These are phyloP conservation scores for Trichophyton mentagrophytes DNA, from an alignment of 2,329 filamentous ascomycete genomes.

Conservation along the genomic window DNA sequence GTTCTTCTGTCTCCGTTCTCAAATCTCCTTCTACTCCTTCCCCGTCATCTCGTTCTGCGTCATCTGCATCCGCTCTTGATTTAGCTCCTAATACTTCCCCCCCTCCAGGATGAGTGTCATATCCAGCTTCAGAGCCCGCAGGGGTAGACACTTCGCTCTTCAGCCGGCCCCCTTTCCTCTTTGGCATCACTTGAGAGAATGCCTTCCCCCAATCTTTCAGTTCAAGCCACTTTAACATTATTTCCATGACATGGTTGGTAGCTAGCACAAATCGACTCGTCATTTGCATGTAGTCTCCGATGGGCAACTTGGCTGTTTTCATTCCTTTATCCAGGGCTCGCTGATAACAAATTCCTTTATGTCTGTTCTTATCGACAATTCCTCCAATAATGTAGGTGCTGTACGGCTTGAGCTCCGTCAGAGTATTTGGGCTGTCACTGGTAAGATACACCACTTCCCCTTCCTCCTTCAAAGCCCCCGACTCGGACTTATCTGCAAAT, in stretches of 20 bases:
- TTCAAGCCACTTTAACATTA: slow-evolving; percentile 89
- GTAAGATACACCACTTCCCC: slow-evolving; percentile 74
- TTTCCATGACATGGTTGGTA: slow-evolving; percentile 93
- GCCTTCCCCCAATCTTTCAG: slow-evolving; percentile 81
- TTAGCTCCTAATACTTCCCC: background rate
- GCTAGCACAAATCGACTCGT: slow-evolving; percentile 71
- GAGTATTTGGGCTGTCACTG: slow-evolving; percentile 75
- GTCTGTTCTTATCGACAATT: slow-evolving; percentile 86
- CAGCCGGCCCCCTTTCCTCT: slow-evolving; percentile 48
- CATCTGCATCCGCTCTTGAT: background rate
- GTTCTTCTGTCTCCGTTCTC: too few relatives aligned
- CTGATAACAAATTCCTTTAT: slow-evolving; percentile 88
- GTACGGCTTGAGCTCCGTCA: slow-evolving; percentile 72
- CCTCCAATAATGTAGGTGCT: slow-evolving; percentile 89
- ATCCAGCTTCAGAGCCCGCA: slow-evolving; percentile 3
- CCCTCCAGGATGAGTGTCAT: background rate
- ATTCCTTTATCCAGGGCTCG: slow-evolving; percentile 62
- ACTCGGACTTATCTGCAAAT: slow-evolving; percentile 30
- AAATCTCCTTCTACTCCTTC: too few relatives aligned
- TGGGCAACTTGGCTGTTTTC: slow-evolving; percentile 80
- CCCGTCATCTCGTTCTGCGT: background rate
- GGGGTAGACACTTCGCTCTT: slow-evolving; percentile 5
- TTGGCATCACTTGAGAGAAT: slow-evolving; percentile 78
- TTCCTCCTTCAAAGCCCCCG: slow-evolving; percentile 24
- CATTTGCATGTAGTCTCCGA: slow-evolving; percentile 92